Conservation (phyloP, 2,329 filamentous ascomycete genomes). For the Fusarium camptoceras region DNA sequence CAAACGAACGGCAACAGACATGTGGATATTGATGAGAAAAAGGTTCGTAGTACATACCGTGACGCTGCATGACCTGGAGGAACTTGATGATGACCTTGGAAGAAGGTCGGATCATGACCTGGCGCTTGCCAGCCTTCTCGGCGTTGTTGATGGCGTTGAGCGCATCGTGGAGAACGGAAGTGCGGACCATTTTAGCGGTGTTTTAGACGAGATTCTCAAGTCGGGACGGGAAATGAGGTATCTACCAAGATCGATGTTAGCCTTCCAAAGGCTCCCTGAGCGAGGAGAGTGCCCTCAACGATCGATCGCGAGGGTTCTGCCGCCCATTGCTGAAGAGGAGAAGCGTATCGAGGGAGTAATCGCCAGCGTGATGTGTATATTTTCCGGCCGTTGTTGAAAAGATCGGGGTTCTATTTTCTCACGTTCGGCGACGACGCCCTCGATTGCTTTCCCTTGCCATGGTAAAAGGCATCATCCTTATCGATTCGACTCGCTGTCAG, state of each 20-base stretch:
- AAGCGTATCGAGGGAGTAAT: slow-evolving; percentile 66
- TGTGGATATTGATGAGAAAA: not conserved
- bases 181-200: slow-evolving; percentile 96
- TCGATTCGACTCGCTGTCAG: slow-evolving; percentile 50
- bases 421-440: slow-evolving; percentile 47
- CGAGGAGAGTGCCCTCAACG: slow-evolving; percentile 76
- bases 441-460: slow-evolving; percentile 74
- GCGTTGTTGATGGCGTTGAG: slow-evolving; percentile 99
- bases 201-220: slow-evolving; percentile 80
- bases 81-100: slow-evolving; percentile 99
- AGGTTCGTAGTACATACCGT: slow-evolving; percentile 77
- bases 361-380: slow-evolving; percentile 18
- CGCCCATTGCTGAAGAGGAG: slow-evolving; percentile 73
- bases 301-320: slow-evolving; percentile 73
- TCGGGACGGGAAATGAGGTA: slow-evolving; percentile 74
- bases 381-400: slow-evolving; percentile 27
- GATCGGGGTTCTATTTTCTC: slow-evolving; percentile 21
- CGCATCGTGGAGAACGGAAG: slow-evolving; percentile 99
- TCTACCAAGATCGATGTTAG: slow-evolving; percentile 69
- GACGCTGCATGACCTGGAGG: slow-evolving; percentile 98
- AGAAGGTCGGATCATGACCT: slow-evolving; percentile 96
- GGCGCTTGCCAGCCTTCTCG: slow-evolving; percentile 99
- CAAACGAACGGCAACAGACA: not conserved
- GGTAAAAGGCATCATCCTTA: slow-evolving; percentile 59
- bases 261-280: slow-evolving; percentile 67